Percentiles rank a stretch among this genome's conserved stretches.
phyloP scores from a whole-genome alignment of 1,284 basidiomycete genomes.

The Marasmius oreades region DNA sequence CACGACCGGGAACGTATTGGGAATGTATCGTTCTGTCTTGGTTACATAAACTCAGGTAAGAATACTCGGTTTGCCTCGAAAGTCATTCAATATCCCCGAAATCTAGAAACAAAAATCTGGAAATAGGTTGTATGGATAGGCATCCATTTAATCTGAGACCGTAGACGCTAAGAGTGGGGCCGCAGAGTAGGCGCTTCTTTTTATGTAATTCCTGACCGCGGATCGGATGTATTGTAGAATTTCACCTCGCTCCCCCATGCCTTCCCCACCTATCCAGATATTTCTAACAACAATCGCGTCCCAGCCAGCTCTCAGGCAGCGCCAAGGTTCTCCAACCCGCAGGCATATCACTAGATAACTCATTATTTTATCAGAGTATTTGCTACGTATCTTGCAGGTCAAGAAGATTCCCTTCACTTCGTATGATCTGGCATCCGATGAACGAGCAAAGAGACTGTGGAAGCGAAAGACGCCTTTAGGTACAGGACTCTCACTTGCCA shows the following conservation, averaged over 20 bases:
- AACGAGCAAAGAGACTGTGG: slow-evolving; percentile 66
- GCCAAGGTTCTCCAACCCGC: slow-evolving; percentile 49
- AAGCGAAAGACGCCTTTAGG: slow-evolving; percentile 70
- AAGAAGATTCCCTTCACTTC: slow-evolving; percentile 79
- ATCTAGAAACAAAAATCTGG: too few relatives aligned
- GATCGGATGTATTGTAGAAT: background rate
- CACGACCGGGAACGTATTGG: too few relatives aligned
- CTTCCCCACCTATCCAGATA: slow-evolving; percentile 72
- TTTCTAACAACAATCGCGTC: slow-evolving; percentile 85
- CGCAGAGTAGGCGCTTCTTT: too few relatives aligned
- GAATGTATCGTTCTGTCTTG: too few relatives aligned
- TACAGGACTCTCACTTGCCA: slow-evolving; percentile 25
- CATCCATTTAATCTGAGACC: too few relatives aligned
- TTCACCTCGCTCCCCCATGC: slow-evolving; percentile 40
- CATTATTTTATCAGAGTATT: slow-evolving; percentile 47
- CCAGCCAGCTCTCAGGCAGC: slow-evolving; percentile 67
- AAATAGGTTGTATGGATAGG: too few relatives aligned
- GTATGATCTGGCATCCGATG: slow-evolving; percentile 80
- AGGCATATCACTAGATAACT: background rate
- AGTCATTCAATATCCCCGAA: too few relatives aligned
- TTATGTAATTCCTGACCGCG: background rate
- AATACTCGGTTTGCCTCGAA: too few relatives aligned
- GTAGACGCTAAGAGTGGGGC: too few relatives aligned
- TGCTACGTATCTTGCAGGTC: slow-evolving; percentile 73
- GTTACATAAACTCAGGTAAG: too few relatives aligned